Evolutionary conservation across 108 stramenopile species (phyloP).

Genomic region (Skeletonema tropicum): DNA sequence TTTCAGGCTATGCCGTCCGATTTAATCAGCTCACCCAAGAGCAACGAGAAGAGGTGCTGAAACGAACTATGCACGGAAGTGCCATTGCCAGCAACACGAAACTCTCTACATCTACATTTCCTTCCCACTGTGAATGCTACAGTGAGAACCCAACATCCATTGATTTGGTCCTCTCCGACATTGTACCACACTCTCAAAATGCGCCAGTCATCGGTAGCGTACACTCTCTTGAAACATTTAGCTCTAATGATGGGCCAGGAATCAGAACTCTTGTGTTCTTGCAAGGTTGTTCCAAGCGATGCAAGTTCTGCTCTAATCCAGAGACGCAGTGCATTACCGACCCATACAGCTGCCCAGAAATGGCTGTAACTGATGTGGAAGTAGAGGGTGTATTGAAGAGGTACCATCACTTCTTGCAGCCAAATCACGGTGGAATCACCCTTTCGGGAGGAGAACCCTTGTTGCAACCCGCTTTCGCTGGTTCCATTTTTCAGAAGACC

Average conservation of each 20-base stretch:
- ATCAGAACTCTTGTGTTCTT: slow-evolving; percentile 60
- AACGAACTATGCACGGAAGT: slow-evolving; percentile 47
- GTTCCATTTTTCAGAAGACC: slow-evolving; percentile 52
- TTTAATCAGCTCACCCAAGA: slow-evolving; percentile 72
- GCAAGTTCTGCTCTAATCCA: slow-evolving; percentile 67
- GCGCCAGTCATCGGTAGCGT: slow-evolving; percentile 31
- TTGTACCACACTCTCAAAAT: background rate
- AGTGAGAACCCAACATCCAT: slow-evolving; percentile 16
- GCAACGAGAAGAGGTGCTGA: slow-evolving; percentile 70
- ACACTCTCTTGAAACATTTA: slow-evolving; percentile 35
- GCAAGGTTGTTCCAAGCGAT: slow-evolving; percentile 71
- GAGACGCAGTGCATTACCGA: slow-evolving; percentile 62
- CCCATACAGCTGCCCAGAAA: slow-evolving; percentile 54
- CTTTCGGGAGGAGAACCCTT: slow-evolving; percentile 69
- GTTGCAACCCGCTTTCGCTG: slow-evolving; percentile 61
- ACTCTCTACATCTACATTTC: background rate
- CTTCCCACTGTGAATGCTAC: slow-evolving; percentile 7
- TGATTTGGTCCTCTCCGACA: background rate
- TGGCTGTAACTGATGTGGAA: slow-evolving; percentile 56
- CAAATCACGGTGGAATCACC: slow-evolving; percentile 63
- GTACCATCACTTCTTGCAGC: slow-evolving; percentile 55
- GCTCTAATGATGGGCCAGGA: slow-evolving; percentile 29
- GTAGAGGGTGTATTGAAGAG: slow-evolving; percentile 43
- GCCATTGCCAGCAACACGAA: slow-evolving; percentile 14
- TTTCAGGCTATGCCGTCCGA: slow-evolving; percentile 67